These are phyloP conservation scores for Penicillium palitans DNA, from an alignment of 2,329 filamentous ascomycete species.

Conservation along the genomic window DNA sequence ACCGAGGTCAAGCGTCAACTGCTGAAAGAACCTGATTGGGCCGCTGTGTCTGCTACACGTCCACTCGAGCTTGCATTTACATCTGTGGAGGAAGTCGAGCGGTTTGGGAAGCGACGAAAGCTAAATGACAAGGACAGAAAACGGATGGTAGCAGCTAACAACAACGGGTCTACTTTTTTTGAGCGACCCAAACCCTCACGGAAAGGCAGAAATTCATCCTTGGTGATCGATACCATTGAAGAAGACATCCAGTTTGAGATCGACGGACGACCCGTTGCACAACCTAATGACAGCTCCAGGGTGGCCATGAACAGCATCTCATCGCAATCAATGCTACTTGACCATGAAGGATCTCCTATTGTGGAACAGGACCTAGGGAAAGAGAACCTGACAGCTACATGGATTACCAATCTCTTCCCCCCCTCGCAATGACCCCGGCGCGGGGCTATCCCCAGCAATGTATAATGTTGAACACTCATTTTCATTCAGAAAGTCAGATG, in stretches of 20 bases:
- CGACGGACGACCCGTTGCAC: constrained; percentile 22
- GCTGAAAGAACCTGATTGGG: constrained; percentile 41
- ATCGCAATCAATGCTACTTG: constrained; percentile 40
- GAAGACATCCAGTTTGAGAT: constrained; percentile 26
- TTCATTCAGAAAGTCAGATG: background rate
- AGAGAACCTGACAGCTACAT: constrained; percentile 4
- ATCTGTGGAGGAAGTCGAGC: constrained; percentile 30
- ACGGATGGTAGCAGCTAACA: constrained; percentile 21
- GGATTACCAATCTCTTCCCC: constrained; percentile 10
- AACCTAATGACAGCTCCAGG: background rate
- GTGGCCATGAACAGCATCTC: constrained; percentile 20
- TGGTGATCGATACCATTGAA: constrained; percentile 11
- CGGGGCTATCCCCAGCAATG: background rate
- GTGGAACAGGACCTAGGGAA: background rate
- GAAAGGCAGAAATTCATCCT: constrained; percentile 1
- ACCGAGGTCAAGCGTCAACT: constrained; percentile 35
- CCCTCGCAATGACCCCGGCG: background rate
- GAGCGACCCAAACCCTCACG: constrained; percentile 4
- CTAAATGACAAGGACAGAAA: constrained; percentile 34
- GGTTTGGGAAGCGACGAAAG: constrained; percentile 39
- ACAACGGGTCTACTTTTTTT: background rate
- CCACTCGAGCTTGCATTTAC: constrained; percentile 37
- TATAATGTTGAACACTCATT: background rate
- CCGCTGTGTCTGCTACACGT: constrained; percentile 34
- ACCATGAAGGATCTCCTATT: constrained; percentile 20